A percentile compares a stretch with the other conserved stretches of the same genome.
Conservation (phyloP, 352 stramenopile genomes). For the Pythium vanterpoolii region DNA sequence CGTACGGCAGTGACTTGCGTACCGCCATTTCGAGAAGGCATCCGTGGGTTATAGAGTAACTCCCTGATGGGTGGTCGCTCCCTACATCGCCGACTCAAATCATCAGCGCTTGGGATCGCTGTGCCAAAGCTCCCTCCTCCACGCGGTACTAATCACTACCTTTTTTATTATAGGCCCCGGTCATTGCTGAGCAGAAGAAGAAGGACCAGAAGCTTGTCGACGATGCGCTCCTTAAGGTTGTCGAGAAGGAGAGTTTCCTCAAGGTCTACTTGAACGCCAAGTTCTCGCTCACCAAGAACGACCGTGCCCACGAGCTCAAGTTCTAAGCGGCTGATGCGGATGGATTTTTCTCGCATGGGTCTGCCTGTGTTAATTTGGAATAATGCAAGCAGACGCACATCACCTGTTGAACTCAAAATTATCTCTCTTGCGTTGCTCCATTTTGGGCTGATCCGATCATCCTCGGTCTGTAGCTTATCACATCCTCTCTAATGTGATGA, state of each 20-base stretch:
- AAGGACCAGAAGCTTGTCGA: slow-evolving; percentile 99
- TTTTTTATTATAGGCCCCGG: slow-evolving; percentile 55
- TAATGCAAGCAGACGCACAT: slow-evolving; percentile 24
- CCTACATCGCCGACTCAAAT: slow-evolving; percentile 20
- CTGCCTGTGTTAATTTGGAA: slow-evolving; percentile 15
- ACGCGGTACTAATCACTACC: slow-evolving; percentile 26
- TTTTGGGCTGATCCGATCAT: neutral
- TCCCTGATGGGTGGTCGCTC: slow-evolving; percentile 14
- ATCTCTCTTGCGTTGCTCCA: neutral
- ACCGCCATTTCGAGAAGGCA: slow-evolving; percentile 12
- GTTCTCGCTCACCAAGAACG: slow-evolving; percentile 97
- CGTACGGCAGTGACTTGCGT: neutral
- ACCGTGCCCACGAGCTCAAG: slow-evolving; percentile 98
- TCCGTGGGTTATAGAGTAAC: slow-evolving; percentile 15
- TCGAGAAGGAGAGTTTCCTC: slow-evolving; percentile 90
- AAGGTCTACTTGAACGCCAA: slow-evolving; percentile 98
- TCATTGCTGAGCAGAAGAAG: slow-evolving; percentile 97
- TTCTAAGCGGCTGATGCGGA: slow-evolving; percentile 89
- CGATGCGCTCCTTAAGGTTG: slow-evolving; percentile 83
- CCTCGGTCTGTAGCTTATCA: neutral
- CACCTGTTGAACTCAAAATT: slow-evolving; percentile 23
- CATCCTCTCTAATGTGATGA: slow-evolving; percentile 3
- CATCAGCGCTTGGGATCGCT: slow-evolving; percentile 90
- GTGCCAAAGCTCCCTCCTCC: slow-evolving; percentile 84
- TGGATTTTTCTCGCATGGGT: slow-evolving; percentile 7